Conservation (phyloP, 2,329 filamentous ascomycete species). For the Gremmenia infestans region DNA sequence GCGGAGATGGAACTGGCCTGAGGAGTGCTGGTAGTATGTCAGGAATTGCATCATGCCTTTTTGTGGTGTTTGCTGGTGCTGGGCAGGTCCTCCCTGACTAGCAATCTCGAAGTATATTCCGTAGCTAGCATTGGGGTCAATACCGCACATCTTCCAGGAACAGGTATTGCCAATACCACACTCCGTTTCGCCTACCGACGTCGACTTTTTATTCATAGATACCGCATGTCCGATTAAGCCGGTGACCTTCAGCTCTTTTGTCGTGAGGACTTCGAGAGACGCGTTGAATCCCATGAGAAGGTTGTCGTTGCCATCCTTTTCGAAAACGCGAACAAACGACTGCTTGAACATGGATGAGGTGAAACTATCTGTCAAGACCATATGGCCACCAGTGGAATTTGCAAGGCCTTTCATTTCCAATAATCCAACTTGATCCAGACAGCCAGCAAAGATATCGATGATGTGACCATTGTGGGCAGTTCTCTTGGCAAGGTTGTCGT, state of each 20-base stretch:
- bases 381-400: conserved; percentile 94
- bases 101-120: conserved; percentile 98
- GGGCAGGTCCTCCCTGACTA: conserved; percentile 79
- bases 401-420: conserved; percentile 97
- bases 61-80: conserved; percentile 80
- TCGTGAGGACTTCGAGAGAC: conserved; percentile 89
- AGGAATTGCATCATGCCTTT: conserved; percentile 97
- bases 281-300: conserved; percentile 98
- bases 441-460: conserved; percentile 96
- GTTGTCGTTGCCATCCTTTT: conserved; percentile 93
- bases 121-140: conserved; percentile 89
- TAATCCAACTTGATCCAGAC: conserved; percentile 92
- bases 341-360: conserved; percentile 99
- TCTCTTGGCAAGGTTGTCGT: conserved; percentile 88
- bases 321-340: conserved; percentile 93
- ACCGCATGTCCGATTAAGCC: conserved; percentile 95
- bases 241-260: conserved; percentile 97
- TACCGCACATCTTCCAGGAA: conserved; percentile 99
- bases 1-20: conserved; percentile 90
- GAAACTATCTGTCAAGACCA: conserved; percentile 97
- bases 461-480: conserved; percentile 96
- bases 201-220: conserved; percentile 96
- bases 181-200: conserved; percentile 94
- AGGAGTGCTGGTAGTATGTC: conserved; percentile 97
- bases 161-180: conserved; percentile 98